Evolutionary conservation across 768 basidiomycete genomes (phyloP), one percentile per base, ranked within the genome.

Genomic region (Sarcodon aspratus): DNA sequence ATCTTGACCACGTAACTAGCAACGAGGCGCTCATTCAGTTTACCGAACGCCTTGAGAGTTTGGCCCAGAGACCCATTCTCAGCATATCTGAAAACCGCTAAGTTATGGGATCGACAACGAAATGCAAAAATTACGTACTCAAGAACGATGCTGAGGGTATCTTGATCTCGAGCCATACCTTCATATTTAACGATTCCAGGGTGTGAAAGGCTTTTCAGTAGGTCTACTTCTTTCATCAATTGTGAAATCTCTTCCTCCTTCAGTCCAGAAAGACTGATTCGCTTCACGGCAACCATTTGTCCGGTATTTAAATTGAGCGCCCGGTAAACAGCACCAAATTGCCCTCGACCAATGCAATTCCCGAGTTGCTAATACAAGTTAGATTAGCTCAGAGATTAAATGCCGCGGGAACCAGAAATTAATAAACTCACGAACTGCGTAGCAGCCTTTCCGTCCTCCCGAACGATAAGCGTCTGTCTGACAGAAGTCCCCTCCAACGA

Each of bases 221-320:
- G 69, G 57, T 93, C 87, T 12, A 98, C 95, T 63, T 99, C 95
- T 54, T 78, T 78, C 90, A 95, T 96, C 45, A 98, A 74, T 60
- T 91, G 85, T 44, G 75, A 77, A 15, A 97, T 82, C 60, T 98
- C 94, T 15, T 82, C 83, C 64, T 96, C 93, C 62, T 85, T 85
- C 59, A 96, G 70, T 7, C 92, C 95, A 46, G 89, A 87, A 35
- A 98, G 70, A 46, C 85, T 73, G 57, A 99, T 95, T 32, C 91
- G 82, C 69, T 99, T 99, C 46, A 98, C 91, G n/a, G 95, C 95
- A n/a, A 95, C 93, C 80, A 90, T 95, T 64, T 95, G 89, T 12
- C 95, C 95, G 1, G 86, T 93, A 53, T 85, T 85, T 63, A 97
- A 68, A 63, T 99, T 94, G 50, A 99, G 72, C 10, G 95, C 94